These are phyloP conservation scores for Coniferiporia weirii DNA, from an alignment of 1,284 basidiomycete genomes.

Conservation along the genomic window DNA sequence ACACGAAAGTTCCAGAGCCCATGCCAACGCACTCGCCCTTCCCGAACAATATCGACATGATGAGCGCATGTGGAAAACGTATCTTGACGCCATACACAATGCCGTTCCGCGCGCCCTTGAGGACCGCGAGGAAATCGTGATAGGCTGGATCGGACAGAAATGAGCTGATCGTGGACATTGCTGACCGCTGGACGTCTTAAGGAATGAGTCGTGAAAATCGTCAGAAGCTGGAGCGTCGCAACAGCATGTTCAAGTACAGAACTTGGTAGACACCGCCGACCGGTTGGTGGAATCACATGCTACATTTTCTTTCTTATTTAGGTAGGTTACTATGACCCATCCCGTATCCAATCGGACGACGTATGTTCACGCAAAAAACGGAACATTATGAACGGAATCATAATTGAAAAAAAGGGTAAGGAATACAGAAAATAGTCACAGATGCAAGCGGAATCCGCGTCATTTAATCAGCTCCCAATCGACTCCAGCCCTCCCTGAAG, in stretches of 20 bases:
- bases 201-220: background rate
- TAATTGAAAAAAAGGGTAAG: slow-evolving; percentile 1
- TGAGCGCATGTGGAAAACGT: slow-evolving; percentile 95
- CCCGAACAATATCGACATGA: slow-evolving; percentile 96
- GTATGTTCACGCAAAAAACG: background rate
- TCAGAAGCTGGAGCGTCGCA: background rate
- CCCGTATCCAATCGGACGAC: too few species aligned
- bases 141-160: slow-evolving; percentile 66
- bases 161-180: slow-evolving; percentile 35
- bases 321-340: too few species aligned
- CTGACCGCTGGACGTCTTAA: background rate
- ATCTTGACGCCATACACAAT: slow-evolving; percentile 92
- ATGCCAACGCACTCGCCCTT: slow-evolving; percentile 72
- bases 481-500: slow-evolving; percentile 55
- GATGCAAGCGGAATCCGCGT: slow-evolving; percentile 8
- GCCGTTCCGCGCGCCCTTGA: slow-evolving; percentile 95
- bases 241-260: too few species aligned
- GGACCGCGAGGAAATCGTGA: slow-evolving; percentile 86
- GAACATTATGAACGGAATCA: background rate
- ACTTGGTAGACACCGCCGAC: too few species aligned
- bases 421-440: slow-evolving; percentile 7
- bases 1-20: background rate
- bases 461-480: slow-evolving; percentile 80
- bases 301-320: too few species aligned
- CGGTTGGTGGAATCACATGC: background rate